Percentiles rank a stretch among this genome's conserved stretches.
phyloP scores from a whole-genome alignment of 306 rosid genomes.

The Macrotyloma uniflorum region DNA sequence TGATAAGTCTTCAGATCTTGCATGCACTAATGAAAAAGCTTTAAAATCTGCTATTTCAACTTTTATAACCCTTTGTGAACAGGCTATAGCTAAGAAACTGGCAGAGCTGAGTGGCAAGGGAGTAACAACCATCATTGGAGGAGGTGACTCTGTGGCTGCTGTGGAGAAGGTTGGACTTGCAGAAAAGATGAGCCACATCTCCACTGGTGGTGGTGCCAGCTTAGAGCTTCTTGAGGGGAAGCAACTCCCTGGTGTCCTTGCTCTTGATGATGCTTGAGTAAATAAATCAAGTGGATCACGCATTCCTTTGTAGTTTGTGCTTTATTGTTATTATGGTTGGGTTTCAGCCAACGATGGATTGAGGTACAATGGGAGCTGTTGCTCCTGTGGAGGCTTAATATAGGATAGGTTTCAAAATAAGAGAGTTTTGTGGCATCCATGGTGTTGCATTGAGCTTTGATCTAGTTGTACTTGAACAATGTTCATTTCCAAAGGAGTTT shows the following conservation, averaged over 20 bases:
- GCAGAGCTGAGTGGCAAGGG: slow-evolving; percentile 92
- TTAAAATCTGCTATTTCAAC: background rate
- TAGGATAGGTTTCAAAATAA: slow-evolving; percentile 49
- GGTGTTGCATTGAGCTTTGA: slow-evolving; percentile 30
- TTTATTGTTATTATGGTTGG: slow-evolving; percentile 43
- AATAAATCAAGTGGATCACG: background rate
- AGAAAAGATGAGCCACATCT: slow-evolving; percentile 96
- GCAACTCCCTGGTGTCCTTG: slow-evolving; percentile 92
- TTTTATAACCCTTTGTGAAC: background rate
- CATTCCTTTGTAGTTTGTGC: slow-evolving; percentile 34
- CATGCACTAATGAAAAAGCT: background rate
- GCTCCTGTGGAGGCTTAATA: slow-evolving; percentile 55
- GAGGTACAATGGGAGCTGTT: slow-evolving; percentile 37
- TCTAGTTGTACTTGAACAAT: slow-evolving; percentile 32
- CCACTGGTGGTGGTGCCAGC: slow-evolving; percentile 99
- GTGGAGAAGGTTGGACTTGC: slow-evolving; percentile 96
- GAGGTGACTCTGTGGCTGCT: slow-evolving; percentile 98
- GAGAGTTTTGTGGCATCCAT: slow-evolving; percentile 42
- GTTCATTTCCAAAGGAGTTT: slow-evolving; percentile 35
- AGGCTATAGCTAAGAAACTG: slow-evolving; percentile 86
- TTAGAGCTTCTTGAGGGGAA: slow-evolving; percentile 99
- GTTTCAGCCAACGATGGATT: slow-evolving; percentile 47
- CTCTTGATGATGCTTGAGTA: slow-evolving; percentile 78
- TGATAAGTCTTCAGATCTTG: background rate
- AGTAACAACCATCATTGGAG: slow-evolving; percentile 93